Percentiles rank a stretch among this genome's conserved stretches.
These are phyloP conservation scores for Paraphaeosphaeria minitans DNA, from an alignment of 2,329 filamentous ascomycete genomes.

Conservation along the genomic window DNA sequence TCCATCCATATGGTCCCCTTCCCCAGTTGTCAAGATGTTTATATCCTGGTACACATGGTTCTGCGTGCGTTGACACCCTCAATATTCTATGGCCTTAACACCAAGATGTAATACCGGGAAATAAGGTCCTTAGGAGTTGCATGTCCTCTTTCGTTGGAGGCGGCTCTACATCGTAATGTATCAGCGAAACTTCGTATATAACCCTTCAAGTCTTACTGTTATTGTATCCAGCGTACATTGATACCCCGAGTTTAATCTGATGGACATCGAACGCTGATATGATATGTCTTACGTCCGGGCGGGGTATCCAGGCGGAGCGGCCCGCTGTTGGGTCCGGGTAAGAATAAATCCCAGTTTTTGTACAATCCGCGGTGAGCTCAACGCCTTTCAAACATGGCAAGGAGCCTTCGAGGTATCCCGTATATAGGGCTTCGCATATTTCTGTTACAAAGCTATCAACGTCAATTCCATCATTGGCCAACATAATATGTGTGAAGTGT, in stretches of 20 bases:
- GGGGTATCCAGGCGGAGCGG: background rate
- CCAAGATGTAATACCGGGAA: background rate
- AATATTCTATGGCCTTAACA: background rate
- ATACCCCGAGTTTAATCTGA: background rate
- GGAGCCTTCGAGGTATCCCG: background rate
- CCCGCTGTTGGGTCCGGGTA: background rate
- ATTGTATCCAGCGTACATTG: background rate
- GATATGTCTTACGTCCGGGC: background rate
- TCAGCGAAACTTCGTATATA: background rate
- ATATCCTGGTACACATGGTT: background rate
- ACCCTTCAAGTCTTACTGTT: background rate
- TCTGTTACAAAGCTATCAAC: background rate
- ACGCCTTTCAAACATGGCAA: background rate
- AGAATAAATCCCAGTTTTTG: background rate
- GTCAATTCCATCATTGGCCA: background rate
- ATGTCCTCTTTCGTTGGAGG: background rate
- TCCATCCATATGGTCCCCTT: background rate
- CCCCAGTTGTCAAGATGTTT: background rate
- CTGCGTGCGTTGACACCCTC: background rate
- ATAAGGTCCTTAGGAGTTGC: background rate
- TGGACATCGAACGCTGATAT: background rate
- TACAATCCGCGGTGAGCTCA: background rate
- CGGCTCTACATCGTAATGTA: background rate
- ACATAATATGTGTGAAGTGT: background rate
- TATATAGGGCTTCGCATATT: background rate